Percentiles rank a stretch among this genome's conserved stretches.
These are phyloP conservation scores for Leccinum angustisporum DNA, from an alignment of 1,284 basidiomycete genomes.

Conservation along the genomic window DNA sequence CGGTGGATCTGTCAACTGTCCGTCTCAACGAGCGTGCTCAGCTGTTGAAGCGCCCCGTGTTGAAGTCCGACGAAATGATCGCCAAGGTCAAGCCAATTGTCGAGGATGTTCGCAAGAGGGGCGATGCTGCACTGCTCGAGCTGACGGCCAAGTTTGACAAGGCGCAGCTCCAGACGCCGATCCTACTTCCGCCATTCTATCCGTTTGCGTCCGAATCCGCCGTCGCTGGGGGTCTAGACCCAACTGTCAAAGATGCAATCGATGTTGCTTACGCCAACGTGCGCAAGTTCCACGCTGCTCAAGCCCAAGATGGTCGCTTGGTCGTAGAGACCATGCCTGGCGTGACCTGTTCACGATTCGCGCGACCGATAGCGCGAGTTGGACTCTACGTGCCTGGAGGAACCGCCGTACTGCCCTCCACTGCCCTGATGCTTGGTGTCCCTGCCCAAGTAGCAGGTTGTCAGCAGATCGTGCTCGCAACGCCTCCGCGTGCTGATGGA, in stretches of 20 bases:
- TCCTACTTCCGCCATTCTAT: conserved; percentile 70
- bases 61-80: conserved; percentile 94
- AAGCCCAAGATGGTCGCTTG: conserved; percentile 70
- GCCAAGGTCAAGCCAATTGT: conserved; percentile 95
- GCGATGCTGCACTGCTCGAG: conserved; percentile 86
- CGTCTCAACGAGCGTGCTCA: conserved; percentile 58
- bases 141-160: conserved; percentile 95
- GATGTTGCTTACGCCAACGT: conserved; percentile 94
- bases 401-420: conserved; percentile 94
- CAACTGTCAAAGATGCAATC: conserved; percentile 78
- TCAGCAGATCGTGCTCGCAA: conserved; percentile 90
- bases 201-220: conserved; percentile 51
- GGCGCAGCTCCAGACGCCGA: conserved; percentile 60
- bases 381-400: conserved; percentile 98
- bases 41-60: conserved; percentile 87
- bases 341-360: conserved; percentile 92
- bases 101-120: conserved; percentile 79
- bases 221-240: conserved; percentile 55
- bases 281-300: conserved; percentile 86
- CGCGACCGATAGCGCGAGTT: conserved; percentile 90
- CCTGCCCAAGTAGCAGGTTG: conserved; percentile 98
- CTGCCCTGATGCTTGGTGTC: conserved; percentile 97
- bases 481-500: conserved; percentile 90
- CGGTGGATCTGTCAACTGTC: conserved; percentile 58
- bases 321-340: conserved; percentile 98